Conservation (phyloP, 225 moss, liverwort and hornwort genomes). For the Bryoerythrophyllum caledonicum region DNA sequence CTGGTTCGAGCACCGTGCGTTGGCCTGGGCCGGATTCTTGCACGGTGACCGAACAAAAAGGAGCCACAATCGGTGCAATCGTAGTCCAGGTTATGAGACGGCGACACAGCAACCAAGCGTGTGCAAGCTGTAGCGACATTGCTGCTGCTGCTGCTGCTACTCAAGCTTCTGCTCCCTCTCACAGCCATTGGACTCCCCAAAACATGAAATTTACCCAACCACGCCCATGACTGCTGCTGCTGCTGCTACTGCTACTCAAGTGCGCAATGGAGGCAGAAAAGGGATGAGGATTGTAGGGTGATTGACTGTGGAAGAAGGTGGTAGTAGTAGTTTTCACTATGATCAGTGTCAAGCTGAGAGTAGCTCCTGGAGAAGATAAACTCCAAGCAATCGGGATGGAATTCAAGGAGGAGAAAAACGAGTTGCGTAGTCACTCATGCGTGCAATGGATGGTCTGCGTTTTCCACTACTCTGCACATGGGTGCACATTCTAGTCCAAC, state of each 20-base stretch:
- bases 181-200: no score
- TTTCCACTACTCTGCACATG: background rate
- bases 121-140: slow-evolving; percentile 15
- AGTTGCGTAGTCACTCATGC: background rate
- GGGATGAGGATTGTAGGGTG: background rate
- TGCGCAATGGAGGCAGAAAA: no score
- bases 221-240: slow-evolving; percentile 26
- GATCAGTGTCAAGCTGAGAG: no score
- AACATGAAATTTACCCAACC: background rate
- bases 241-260: no score
- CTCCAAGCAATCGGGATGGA: no score
- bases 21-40: slow-evolving; percentile 40
- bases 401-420: no score
- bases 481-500: background rate
- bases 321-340: background rate
- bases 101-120: slow-evolving; percentile 38
- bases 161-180: slow-evolving; percentile 35
- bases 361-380: background rate
- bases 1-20: slow-evolving; percentile 23
- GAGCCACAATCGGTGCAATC: slow-evolving; percentile 65
- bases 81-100: slow-evolving; percentile 46
- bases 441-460: no score
- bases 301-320: background rate
- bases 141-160: slow-evolving; percentile 29
- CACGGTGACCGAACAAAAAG: slow-evolving; percentile 55